phyloP scores from a whole-genome alignment of 257 asterid species.

The Scutellaria minor region DNA sequence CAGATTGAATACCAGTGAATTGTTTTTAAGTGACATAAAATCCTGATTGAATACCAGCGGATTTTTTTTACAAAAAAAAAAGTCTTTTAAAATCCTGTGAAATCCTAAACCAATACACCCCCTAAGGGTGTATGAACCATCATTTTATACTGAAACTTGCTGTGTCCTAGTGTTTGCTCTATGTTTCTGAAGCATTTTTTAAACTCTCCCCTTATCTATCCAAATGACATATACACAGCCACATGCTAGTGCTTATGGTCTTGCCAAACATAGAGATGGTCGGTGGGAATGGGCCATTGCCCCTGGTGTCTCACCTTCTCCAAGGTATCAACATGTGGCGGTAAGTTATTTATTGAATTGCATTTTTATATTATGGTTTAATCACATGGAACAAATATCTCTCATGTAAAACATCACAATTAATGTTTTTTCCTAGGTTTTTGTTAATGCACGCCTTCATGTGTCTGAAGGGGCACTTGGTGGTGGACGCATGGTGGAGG shows the following conservation, averaged over 20 bases:
- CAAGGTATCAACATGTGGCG: constrained; percentile 98
- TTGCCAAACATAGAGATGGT: constrained; percentile 99
- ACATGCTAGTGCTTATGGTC: constrained; percentile 95
- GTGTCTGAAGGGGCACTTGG: constrained; percentile 99
- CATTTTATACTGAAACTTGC: constrained; percentile 16
- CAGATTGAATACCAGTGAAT: too few species aligned
- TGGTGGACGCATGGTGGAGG: constrained; percentile 99
- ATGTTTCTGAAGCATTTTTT: constrained; percentile 11
- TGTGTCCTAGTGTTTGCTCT: constrained; percentile 12
- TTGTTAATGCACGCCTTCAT: constrained; percentile 98
- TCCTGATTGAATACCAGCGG: too few species aligned
- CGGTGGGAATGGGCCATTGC: constrained; percentile 99
- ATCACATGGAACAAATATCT: constrained; percentile 15
- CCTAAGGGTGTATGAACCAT: background rate
- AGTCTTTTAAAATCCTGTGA: too few species aligned
- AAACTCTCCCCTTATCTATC: constrained; percentile 4
- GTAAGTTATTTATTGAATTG: constrained; percentile 49
- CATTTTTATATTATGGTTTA: background rate
- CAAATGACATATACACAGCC: constrained; percentile 59
- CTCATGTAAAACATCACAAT: constrained; percentile 3
- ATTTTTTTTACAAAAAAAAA: too few species aligned
- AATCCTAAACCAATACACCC: too few species aligned
- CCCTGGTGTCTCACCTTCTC: constrained; percentile 97
- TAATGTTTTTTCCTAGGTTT: constrained; percentile 60
- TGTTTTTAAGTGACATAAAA: too few species aligned